phyloP scores from a whole-genome alignment of 192 early-diverging fungal genomes.

The Umbelopsis isabellina region DNA sequence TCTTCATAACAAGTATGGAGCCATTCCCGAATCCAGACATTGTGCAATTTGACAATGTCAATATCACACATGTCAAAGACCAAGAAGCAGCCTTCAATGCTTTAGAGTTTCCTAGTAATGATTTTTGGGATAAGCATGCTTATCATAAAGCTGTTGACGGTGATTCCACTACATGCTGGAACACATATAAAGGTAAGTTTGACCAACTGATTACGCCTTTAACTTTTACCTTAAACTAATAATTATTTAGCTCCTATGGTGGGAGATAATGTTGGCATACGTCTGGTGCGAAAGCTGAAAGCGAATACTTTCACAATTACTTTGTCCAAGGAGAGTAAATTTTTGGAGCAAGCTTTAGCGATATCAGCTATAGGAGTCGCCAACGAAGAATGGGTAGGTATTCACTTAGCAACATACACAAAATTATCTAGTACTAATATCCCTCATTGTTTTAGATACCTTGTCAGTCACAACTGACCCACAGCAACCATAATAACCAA shows the following conservation, averaged over 20 bases:
- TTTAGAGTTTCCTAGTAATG: conserved; percentile 43
- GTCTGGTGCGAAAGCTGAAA: conserved; percentile 38
- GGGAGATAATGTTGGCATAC: conserved; percentile 58
- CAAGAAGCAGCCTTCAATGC: conserved; percentile 45
- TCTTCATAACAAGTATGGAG: conserved; percentile 56
- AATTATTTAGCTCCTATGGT: conserved; percentile 34
- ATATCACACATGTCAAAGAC: conserved; percentile 44
- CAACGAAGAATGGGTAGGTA: conserved; percentile 11
- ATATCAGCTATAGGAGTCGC: conserved; percentile 27
- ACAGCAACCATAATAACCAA: not conserved
- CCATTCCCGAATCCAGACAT: conserved; percentile 50
- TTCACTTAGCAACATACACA: not conserved
- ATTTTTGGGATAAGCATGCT: conserved; percentile 45
- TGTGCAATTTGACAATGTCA: conserved; percentile 34
- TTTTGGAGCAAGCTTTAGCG: not conserved
- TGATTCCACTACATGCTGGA: conserved; percentile 54
- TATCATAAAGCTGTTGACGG: conserved; percentile 57
- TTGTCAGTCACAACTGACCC: not conserved
- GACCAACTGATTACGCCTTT: not conserved
- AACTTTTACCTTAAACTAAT: not conserved
- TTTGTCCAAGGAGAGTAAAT: conserved; percentile 12
- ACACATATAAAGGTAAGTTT: conserved; percentile 44
- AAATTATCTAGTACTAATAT: not conserved
- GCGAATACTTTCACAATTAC: conserved; percentile 18
- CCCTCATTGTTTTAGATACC: not conserved